phyloP scores from a whole-genome alignment of 2,329 filamentous ascomycete genomes.

The Xylaria multiplex region DNA sequence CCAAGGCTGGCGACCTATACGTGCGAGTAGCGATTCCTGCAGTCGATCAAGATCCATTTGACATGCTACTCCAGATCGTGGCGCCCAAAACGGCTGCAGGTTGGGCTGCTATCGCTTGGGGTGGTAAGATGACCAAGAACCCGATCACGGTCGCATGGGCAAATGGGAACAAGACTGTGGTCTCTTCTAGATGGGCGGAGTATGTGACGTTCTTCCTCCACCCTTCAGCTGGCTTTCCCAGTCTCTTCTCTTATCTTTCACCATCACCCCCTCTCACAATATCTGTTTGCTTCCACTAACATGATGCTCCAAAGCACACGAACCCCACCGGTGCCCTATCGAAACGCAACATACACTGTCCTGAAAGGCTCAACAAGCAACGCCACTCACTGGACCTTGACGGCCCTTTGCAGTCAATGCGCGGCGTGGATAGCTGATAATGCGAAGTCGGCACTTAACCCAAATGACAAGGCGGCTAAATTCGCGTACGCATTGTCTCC shows the following conservation, averaged over 20 bases:
- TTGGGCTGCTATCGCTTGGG: conserved; percentile 46
- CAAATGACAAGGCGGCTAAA: conserved; percentile 26
- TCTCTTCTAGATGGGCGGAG: conserved; percentile 42
- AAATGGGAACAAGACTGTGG: conserved; percentile 38
- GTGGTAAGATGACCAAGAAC: conserved; percentile 45
- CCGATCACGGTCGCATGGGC: conserved; percentile 44
- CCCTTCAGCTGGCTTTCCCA: background rate
- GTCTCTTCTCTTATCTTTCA: background rate
- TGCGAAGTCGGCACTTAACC: conserved; percentile 20
- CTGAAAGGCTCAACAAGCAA: conserved; percentile 49
- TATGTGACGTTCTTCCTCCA: conserved; percentile 23
- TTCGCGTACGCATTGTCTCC: conserved; percentile 29
- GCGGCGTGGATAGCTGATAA: conserved; percentile 45
- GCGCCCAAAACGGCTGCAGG: conserved; percentile 40
- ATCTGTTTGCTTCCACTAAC: background rate
- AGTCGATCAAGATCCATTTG: conserved; percentile 43
- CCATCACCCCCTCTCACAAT: background rate
- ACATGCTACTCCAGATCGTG: conserved; percentile 45
- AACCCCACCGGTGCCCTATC: conserved; percentile 48
- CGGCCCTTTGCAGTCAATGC: conserved; percentile 51
- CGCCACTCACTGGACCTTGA: conserved; percentile 54
- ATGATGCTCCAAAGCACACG: conserved; percentile 39
- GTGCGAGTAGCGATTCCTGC: conserved; percentile 43
- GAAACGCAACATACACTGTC: conserved; percentile 48
- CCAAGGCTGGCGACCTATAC: conserved; percentile 34